Conservation (phyloP, 805 yeast species). For the Saccharomycopsis oosterbeekiorum region DNA sequence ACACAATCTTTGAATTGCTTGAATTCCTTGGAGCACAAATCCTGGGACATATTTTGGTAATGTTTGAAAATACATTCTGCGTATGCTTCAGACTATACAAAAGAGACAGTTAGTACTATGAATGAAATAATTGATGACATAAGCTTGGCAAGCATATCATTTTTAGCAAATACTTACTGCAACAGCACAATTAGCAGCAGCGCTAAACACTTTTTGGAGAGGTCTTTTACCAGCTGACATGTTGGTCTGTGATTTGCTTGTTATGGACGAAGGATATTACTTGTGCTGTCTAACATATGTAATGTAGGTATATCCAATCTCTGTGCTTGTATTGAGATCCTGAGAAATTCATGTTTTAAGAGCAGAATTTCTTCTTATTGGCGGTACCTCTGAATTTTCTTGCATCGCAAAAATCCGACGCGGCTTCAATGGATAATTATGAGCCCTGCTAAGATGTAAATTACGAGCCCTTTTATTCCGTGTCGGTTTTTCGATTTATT, state of each 20-base stretch:
- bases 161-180: conserved; percentile 14
- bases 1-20: conserved; percentile 41
- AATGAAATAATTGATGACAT: not conserved
- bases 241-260: not conserved
- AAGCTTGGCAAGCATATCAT: not conserved
- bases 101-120: not conserved
- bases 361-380: too few relatives aligned
- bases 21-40: conserved; percentile 46
- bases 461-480: too few relatives aligned
- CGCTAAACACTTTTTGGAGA: conserved; percentile 31
- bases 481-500: not conserved
- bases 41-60: conserved; percentile 41
- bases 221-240: conserved; percentile 28
- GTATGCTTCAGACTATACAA: conserved; percentile 25
- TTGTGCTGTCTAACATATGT: too few relatives aligned
- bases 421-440: too few relatives aligned
- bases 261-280: not conserved
- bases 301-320: too few relatives aligned
- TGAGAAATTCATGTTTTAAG: too few relatives aligned
- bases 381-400: too few relatives aligned
- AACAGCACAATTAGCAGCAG: conserved; percentile 32
- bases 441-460: too few relatives aligned
- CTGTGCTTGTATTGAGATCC: too few relatives aligned
- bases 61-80: conserved; percentile 45
- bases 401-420: too few relatives aligned